Evolutionary conservation across 192 early-diverging fungal genomes (phyloP).

Genomic region (Funneliformis geosporum): DNA sequence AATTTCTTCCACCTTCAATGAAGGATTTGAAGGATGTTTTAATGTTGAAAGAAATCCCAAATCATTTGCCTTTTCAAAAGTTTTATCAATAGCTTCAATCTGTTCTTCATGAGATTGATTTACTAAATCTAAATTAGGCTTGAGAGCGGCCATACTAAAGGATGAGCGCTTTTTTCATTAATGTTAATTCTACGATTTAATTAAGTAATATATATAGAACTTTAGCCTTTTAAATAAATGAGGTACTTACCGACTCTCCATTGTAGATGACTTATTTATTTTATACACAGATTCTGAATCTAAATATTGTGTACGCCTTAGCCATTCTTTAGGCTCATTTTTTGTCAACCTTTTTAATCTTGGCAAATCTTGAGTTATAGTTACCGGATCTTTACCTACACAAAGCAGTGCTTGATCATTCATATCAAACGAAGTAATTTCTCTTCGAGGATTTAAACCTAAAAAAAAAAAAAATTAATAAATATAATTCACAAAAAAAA

Average conservation of each 20-base stretch:
- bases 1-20: neutral
- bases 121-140: neutral
- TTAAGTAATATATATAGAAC: neutral
- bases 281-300: neutral
- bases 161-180: neutral
- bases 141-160: neutral
- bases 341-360: neutral
- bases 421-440: neutral
- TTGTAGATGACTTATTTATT: neutral
- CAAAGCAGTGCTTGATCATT: neutral
- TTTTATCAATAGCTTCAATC: neutral
- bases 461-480: neutral
- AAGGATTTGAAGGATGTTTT: conserved; percentile 19
- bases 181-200: neutral
- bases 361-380: neutral
- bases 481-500: neutral
- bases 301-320: conserved; percentile 18
- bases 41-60: neutral
- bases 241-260: conserved; percentile 19
- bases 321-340: conserved; percentile 13
- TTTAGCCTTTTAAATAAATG: neutral
- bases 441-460: conserved; percentile 5
- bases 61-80: conserved; percentile 21
- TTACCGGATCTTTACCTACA: neutral
- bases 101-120: neutral